These are phyloP conservation scores for Kwoniella dendrophila DNA, from an alignment of 768 basidiomycete genomes.

Conservation along the genomic window DNA sequence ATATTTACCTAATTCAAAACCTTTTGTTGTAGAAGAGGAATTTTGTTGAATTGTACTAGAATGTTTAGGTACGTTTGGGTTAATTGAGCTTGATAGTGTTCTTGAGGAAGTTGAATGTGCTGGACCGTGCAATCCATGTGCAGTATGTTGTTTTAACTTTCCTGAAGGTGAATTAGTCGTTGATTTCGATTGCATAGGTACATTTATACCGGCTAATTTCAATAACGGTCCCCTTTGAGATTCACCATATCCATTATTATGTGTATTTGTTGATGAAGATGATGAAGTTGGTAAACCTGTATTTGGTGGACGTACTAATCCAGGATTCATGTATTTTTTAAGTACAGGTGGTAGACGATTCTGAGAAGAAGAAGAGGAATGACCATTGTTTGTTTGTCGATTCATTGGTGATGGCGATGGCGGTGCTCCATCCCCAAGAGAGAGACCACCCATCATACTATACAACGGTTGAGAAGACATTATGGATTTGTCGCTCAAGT, in stretches of 20 bases:
- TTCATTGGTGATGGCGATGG: slow-evolving; percentile 23
- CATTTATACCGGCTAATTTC: slow-evolving; percentile 53
- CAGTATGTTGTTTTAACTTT: slow-evolving; percentile 49
- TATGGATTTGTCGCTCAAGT: neutral
- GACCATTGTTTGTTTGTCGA: slow-evolving; percentile 6
- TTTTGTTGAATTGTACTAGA: neutral
- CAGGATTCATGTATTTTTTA: slow-evolving; percentile 53
- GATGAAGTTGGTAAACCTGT: slow-evolving; percentile 35
- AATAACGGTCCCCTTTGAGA: slow-evolving; percentile 47
- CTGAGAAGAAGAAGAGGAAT: slow-evolving; percentile 13
- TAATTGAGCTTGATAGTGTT: slow-evolving; percentile 33
- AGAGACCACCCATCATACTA: slow-evolving; percentile 33
- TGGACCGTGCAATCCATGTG: slow-evolving; percentile 56
- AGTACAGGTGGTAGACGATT: slow-evolving; percentile 46
- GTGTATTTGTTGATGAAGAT: too few species aligned
- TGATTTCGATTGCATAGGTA: slow-evolving; percentile 25
- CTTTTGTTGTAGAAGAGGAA: slow-evolving; percentile 11
- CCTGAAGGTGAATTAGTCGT: slow-evolving; percentile 15
- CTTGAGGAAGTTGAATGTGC: slow-evolving; percentile 52
- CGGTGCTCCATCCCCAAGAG: slow-evolving; percentile 15
- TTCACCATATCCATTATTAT: slow-evolving; percentile 21
- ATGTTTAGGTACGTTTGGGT: slow-evolving; percentile 23
- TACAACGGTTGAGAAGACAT: slow-evolving; percentile 32
- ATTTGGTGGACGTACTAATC: slow-evolving; percentile 43
- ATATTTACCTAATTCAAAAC: slow-evolving; percentile 68